Percentiles rank a stretch among this genome's conserved stretches.
Evolutionary conservation across 306 rosid genomes (phyloP).

Genomic region (Calophaca sinica): DNA sequence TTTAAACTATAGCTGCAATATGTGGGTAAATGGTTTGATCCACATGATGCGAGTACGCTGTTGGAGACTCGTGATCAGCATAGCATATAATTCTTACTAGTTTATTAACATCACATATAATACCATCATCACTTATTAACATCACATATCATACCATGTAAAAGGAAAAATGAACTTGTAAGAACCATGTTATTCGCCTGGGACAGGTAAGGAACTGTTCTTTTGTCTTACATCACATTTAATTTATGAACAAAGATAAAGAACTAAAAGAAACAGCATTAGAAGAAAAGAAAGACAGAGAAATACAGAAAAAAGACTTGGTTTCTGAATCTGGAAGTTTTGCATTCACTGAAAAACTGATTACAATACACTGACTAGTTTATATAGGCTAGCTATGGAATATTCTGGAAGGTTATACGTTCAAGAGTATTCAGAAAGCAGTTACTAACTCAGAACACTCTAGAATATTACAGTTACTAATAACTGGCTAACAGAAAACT

Average conservation of each 20-base stretch:
- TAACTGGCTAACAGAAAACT: no score
- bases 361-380: no score
- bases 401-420: no score
- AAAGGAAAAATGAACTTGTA: background rate
- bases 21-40: conserved; percentile 9
- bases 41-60: background rate
- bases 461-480: no score
- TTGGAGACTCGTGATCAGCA: background rate
- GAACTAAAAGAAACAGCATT: no score
- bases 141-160: background rate
- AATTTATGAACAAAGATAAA: background rate
- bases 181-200: background rate
- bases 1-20: background rate
- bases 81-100: background rate
- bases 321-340: no score
- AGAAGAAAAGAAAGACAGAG: no score
- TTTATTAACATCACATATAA: background rate
- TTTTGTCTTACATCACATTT: background rate
- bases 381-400: no score
- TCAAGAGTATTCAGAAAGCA: no score
- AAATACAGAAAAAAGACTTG: no score
- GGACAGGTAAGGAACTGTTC: background rate
- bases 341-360: no score
- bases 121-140: background rate
- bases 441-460: no score